Conservation (phyloP, 2,329 filamentous ascomycete genomes). For the Sarocladiaceae sp. region DNA sequence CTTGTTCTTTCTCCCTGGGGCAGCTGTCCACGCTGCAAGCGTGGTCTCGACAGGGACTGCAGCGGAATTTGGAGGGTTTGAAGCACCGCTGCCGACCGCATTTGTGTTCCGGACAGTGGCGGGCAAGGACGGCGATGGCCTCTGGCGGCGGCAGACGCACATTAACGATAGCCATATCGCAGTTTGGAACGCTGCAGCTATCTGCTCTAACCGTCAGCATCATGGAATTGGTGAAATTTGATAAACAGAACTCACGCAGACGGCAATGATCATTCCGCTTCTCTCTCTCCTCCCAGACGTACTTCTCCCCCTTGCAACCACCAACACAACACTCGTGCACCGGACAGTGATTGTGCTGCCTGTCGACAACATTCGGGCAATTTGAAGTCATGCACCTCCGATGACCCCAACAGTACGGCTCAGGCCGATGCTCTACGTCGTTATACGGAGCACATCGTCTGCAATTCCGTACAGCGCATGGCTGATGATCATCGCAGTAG, state of each 20-base stretch:
- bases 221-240: background rate
- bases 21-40: background rate
- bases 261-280: background rate
- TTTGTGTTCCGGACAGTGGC: background rate
- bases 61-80: background rate
- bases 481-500: background rate
- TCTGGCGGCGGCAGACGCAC: background rate
- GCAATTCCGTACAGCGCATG: background rate
- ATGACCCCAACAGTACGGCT: background rate
- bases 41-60: background rate
- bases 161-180: background rate
- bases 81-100: background rate
- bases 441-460: background rate
- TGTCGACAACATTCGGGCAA: background rate
- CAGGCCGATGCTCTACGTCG: background rate
- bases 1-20: background rate
- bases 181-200: background rate
- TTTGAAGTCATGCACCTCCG: background rate
- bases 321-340: background rate
- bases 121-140: background rate
- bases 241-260: constrained; percentile 1
- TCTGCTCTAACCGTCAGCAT: background rate
- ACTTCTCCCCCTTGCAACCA: constrained; percentile 2
- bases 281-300: constrained; percentile 3
- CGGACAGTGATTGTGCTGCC: background rate